Evolutionary conservation across 2,329 filamentous ascomycete species (phyloP), one percentile per base, ranked within the genome.

Genomic region (Triangularia setosa): DNA sequence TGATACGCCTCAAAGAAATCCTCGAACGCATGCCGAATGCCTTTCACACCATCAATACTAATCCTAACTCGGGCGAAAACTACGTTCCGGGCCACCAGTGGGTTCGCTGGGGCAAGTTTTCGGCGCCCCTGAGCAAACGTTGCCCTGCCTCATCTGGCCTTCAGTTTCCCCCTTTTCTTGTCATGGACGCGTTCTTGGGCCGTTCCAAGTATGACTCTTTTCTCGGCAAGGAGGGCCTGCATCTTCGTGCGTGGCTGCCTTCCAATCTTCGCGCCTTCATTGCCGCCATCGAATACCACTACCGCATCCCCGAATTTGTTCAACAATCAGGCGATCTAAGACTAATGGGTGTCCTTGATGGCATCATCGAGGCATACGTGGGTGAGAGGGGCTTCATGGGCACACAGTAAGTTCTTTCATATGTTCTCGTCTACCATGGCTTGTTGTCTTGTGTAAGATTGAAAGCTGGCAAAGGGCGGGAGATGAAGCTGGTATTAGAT

Each of bases 381-480:
- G 83, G 83, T 0, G 82, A 84, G 67, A 76, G 82, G 21, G 83
- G 83, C 0, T 85, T 84, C 69, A 83, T 85, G 82, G 82, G 83
- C 4, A 80, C 79, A 0, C 83, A 85, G 40, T 48, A 21, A 48
- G 40, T 48, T 48, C n/a, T 11, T 48, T 8, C 16, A 8, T 14
- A 18, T 14, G 27, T 9, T 28, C 27, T 28, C 9, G 27, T 18
- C 30, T 14, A 14, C 12, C 12, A 9, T 35, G 12, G 30, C 30
- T 35, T 9, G 30, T 2, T 35, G 30, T 40, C n/a, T n/a, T 40
- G 27, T 9, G 27, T 4, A 28, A 33, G 2, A 33, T 33, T 33
- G 30, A 3, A 7, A 33, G 5, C 11, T 33, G 30, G 12, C 11
- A 14, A 28, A 4, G 4, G 27, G 27, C 12, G 33, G 33, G 14